phyloP scores from a whole-genome alignment of 768 basidiomycete species.

The Suillus sp. region DNA sequence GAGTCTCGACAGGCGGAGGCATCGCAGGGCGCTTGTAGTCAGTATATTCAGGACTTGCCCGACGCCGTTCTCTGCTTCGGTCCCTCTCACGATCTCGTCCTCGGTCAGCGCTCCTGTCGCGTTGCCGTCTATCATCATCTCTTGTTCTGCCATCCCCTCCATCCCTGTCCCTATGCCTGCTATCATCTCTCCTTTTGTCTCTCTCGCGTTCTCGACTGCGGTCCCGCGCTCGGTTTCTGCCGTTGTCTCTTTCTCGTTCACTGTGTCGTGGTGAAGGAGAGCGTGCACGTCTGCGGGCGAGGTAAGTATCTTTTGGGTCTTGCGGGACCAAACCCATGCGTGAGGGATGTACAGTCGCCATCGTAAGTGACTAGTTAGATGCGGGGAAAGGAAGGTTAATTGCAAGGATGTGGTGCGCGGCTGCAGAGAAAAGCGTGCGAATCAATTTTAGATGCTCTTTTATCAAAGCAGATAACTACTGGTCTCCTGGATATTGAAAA shows the following conservation, averaged over 20 bases:
- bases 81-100: conserved; percentile 24
- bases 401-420: not conserved
- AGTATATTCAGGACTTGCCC: conserved; percentile 61
- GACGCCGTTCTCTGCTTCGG: conserved; percentile 32
- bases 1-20: conserved; percentile 38
- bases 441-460: not conserved
- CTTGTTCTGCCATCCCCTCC: conserved; percentile 21
- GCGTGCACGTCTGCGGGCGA: conserved; percentile 34
- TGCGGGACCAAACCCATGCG: conserved; percentile 67
- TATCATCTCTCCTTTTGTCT: conserved; percentile 19
- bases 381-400: not conserved
- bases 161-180: conserved; percentile 27
- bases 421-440: conserved; percentile 7
- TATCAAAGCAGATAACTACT: too few species aligned
- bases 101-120: not conserved
- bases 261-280: conserved; percentile 45
- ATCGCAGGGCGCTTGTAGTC: conserved; percentile 54
- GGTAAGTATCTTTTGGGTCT: conserved; percentile 26
- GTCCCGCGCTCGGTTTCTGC: conserved; percentile 25
- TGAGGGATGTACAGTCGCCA: conserved; percentile 79
- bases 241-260: conserved; percentile 15
- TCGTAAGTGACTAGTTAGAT: conserved; percentile 27
- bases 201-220: conserved; percentile 1
- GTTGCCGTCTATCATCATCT: conserved; percentile 19
- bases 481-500: not conserved